phyloP scores from a whole-genome alignment of 139 green algal genomes.

The Limnomonas spitsbergensis region DNA sequence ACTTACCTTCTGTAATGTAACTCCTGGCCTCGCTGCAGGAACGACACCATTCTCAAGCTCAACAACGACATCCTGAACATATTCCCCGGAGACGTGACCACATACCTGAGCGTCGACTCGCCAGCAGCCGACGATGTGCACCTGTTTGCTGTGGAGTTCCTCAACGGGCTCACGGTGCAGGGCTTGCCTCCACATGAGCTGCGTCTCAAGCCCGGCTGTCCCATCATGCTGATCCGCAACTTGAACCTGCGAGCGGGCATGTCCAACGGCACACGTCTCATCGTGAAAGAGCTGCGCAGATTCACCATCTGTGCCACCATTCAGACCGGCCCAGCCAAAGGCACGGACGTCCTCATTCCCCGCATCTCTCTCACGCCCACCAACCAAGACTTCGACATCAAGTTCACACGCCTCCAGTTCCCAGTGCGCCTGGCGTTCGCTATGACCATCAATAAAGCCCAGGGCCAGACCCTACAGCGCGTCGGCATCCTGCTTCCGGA shows the following conservation, averaged over 20 bases:
- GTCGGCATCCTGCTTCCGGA: background rate
- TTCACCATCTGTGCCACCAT: conserved; percentile 17
- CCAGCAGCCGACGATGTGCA: no score
- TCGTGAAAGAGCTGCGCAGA: conserved; percentile 15
- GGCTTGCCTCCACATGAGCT: conserved; percentile 28
- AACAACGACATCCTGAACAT: no score
- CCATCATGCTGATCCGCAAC: no score
- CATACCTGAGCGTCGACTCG: no score
- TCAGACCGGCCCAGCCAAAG: conserved; percentile 6
- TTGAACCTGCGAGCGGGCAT: conserved; percentile 3
- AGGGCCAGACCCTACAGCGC: conserved; percentile 12
- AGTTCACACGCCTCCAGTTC: conserved; percentile 31
- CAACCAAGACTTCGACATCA: conserved; percentile 21
- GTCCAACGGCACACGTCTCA: conserved; percentile 37
- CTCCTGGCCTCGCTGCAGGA: no score
- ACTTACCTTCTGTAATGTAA: no score
- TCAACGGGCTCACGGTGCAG: conserved; percentile 13
- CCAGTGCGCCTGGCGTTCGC: conserved; percentile 25
- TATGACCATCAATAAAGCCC: conserved; percentile 18
- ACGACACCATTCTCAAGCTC: no score
- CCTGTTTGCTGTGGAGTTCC: no score
- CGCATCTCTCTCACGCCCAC: conserved; percentile 6
- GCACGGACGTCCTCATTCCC: conserved; percentile 23
- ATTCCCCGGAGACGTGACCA: no score
- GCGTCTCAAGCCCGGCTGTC: conserved; percentile 15